These are phyloP conservation scores for Closterium sp. DNA, from an alignment of 139 green algal genomes.

Conservation along the genomic window DNA sequence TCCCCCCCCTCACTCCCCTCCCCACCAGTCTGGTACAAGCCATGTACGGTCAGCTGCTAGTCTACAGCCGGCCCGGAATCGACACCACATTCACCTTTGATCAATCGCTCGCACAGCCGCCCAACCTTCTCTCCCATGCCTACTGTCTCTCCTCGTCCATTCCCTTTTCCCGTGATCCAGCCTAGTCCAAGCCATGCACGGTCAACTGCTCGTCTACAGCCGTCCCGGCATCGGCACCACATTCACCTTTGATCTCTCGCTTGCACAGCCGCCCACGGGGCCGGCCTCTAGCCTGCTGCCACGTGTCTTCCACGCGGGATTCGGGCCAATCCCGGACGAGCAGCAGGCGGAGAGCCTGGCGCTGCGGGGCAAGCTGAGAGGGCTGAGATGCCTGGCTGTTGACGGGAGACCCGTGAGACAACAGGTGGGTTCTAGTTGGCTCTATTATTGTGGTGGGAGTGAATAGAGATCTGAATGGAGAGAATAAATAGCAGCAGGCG, in stretches of 20 bases:
- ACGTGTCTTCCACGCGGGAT: neutral
- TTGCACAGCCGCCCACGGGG: neutral
- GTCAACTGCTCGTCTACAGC: neutral
- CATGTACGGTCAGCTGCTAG: neutral
- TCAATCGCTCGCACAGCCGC: neutral
- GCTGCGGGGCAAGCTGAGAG: no score
- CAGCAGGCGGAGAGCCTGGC: neutral
- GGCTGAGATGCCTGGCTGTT: neutral
- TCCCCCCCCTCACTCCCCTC: no score
- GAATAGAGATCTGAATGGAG: no score
- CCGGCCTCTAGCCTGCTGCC: neutral
- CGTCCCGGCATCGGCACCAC: constrained; percentile 6
- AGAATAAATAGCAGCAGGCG: no score
- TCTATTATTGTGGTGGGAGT: no score
- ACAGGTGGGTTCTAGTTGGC: no score
- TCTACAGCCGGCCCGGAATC: constrained; percentile 1
- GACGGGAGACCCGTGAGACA: neutral
- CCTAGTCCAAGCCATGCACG: constrained; percentile 8
- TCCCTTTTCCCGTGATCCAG: neutral
- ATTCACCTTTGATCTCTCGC: neutral
- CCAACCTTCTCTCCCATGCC: neutral
- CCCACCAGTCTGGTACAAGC: neutral
- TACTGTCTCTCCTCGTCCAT: no score
- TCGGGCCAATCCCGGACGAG: neutral
- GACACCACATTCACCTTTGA: constrained; percentile 3